These are phyloP conservation scores for Sporisorium graminicola DNA, from an alignment of 1,284 basidiomycete genomes.

Conservation along the genomic window DNA sequence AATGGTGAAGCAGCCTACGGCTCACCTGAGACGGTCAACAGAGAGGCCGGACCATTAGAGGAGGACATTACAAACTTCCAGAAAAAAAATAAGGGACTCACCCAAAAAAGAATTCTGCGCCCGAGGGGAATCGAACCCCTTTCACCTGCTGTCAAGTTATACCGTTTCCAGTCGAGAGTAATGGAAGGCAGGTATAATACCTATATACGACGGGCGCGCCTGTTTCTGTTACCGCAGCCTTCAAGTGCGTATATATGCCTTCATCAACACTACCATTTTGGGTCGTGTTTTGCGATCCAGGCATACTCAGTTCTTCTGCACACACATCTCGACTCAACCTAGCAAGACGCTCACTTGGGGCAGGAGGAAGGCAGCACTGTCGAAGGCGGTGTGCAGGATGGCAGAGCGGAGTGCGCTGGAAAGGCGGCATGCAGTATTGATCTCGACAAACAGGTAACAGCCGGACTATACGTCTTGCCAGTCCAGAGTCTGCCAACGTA, in stretches of 20 bases:
- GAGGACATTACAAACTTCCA: too few relatives aligned
- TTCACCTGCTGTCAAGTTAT: constrained; percentile 26
- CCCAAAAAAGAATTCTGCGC: constrained; percentile 9
- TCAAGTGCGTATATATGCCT: background rate
- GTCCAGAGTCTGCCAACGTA: background rate
- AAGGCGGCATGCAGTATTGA: too few relatives aligned
- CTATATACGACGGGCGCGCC: background rate
- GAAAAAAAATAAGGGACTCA: background rate
- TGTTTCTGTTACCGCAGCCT: background rate
- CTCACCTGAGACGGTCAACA: too few relatives aligned
- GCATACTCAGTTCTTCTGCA: too few relatives aligned
- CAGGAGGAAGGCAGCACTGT: too few relatives aligned
- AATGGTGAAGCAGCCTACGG: too few relatives aligned
- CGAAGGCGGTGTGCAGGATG: too few relatives aligned
- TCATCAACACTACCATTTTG: too few relatives aligned
- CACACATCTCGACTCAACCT: background rate
- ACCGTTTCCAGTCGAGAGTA: background rate
- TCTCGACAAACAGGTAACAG: background rate
- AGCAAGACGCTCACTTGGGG: too few relatives aligned
- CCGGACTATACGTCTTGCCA: constrained; percentile 14
- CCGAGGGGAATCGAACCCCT: constrained; percentile 53
- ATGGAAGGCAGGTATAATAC: constrained; percentile 14
- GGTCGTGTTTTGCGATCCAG: too few relatives aligned
- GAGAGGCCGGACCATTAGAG: too few relatives aligned
- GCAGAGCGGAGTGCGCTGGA: too few relatives aligned